A percentile compares a stretch with the other conserved stretches of the same genome.
phyloP scores from a whole-genome alignment of 495 filamentous ascomycete species.

The Aspergillus asperescens region DNA sequence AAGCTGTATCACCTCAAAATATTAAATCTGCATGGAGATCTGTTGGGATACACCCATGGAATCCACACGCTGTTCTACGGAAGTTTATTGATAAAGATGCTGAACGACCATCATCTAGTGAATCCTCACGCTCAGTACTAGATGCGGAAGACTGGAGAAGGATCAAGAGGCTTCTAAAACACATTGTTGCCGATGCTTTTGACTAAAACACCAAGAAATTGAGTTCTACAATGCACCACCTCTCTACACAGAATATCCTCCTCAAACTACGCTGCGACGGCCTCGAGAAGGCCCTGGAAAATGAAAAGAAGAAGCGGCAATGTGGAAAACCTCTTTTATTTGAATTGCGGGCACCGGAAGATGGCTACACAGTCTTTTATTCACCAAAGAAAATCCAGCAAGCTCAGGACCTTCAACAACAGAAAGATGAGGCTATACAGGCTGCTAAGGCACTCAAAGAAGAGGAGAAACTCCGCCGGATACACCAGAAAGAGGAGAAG shows the following conservation, averaged over 20 bases:
- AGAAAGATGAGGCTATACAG: neutral
- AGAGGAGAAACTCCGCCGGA: neutral
- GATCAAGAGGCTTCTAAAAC: constrained; percentile 1
- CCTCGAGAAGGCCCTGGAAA: neutral
- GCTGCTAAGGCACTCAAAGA: neutral
- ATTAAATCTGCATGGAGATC: neutral
- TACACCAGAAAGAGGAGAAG: neutral
- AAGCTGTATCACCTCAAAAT: neutral
- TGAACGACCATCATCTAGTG: neutral
- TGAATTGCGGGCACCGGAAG: neutral
- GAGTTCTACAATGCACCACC: neutral
- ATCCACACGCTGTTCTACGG: neutral
- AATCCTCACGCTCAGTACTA: neutral
- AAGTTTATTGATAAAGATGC: neutral
- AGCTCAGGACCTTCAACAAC: neutral
- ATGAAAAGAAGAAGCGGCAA: constrained; percentile 1
- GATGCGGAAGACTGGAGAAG: too few species aligned
- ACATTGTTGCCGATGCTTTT: neutral
- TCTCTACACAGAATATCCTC: neutral
- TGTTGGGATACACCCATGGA: neutral
- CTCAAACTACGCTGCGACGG: neutral
- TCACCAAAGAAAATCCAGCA: too few species aligned
- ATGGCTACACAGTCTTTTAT: neutral
- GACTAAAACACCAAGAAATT: neutral
- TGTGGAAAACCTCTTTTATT: neutral